Evolutionary conservation across 164 flowering plant species (phyloP), one percentile per base, ranked within the genome.

Genomic region (Berberis vulgaris): DNA sequence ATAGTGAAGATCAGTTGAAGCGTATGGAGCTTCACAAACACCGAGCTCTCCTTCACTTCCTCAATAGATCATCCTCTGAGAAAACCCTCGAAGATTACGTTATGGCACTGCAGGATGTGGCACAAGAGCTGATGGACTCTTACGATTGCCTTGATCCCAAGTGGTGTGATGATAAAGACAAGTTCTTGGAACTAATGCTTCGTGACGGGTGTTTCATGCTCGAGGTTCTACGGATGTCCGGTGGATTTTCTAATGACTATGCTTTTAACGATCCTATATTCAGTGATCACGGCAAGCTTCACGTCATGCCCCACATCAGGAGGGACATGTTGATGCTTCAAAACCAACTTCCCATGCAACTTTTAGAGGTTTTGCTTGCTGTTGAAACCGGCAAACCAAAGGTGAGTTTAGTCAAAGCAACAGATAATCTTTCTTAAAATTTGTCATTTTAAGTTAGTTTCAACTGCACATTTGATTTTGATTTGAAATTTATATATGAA

Each of bases 311-410:
- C 2, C 71, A 70, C 45, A 60, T 84, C 59, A 74, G 65, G 69
- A 77, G 86, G 10, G 89, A 84, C 65, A 82, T 82, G 86, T 46
- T 84, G 59, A 75, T 82, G 85, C 74, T 84, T 3, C 82, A 84
- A 71, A 84, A 84, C 58, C 89, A 84, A 62, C 62, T 82, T 46
- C 89, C 89, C 1, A 68, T 84, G 65, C 62, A 72, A 41, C 68
- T 81, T 49, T 79, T 85, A 5, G 59, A 77, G 39, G 76, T 43
- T 50, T 63, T 82, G 41, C 41, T 77, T 38, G 63, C 67, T 13
- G 78, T 75, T 11, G 81, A 79, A 49, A 60, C 52, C 43, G 72
- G 59, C 11, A 57, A 57, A 41, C 44, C 61, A 53, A 52, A 65
- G 72, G 79, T 73, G 9, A 42, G n/a, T 26, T 26, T 26, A 26